Base-by-base conservation (phyloP, 352 stramenopile genomes). In the Halophytophthora batemanensis region DNA sequence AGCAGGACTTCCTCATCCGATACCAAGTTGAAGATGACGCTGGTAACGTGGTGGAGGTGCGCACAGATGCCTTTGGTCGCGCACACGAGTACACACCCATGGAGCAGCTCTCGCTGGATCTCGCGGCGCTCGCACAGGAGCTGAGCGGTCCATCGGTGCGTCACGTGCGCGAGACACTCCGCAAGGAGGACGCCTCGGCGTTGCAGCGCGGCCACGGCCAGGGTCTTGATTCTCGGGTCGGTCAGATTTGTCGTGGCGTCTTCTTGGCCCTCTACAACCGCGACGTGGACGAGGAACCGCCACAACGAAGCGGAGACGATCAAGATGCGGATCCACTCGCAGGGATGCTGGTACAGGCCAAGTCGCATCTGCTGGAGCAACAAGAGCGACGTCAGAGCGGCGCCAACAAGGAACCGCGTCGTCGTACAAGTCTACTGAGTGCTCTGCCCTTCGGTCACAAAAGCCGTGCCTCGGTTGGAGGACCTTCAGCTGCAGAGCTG, bases 21-120 rank as follows among this genome's bases (percentile, higher is more conserved):
- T 87, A 83, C 41, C 70, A 80, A 28, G 54, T 88, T 0, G 79
- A 88, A 42, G 77, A 87, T 38, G 66, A 78, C 13, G 65, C 67
- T 10, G 74, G 77, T 3, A 84, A 86, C 18, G 50, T 86, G 0
- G 73, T 75, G 17, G 72, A 87, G 33, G 74, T 87, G 2, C 53
- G 85, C 59, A 86, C 74, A 0, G 74, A 88, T 29, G 74, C 79
- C 19, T 90, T 86, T 37, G 79, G 79, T 3, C 56, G 66, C n/a
- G 56, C 68, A 2, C 67, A 64, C 25, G 50, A 80, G 43, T 82
- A 87, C 45, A 71, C 74, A 2, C 64, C 59, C 1, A 57, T 57
- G 11, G 71, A 87, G 21, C 50, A 81, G 7, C 46, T 83, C 10
- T 59, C 60, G 8, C 80, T 86, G 49, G 78, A 89, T 45, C 70